Conservation (phyloP, 2,329 filamentous ascomycete genomes). For the Coniochaeta ligniaria region DNA sequence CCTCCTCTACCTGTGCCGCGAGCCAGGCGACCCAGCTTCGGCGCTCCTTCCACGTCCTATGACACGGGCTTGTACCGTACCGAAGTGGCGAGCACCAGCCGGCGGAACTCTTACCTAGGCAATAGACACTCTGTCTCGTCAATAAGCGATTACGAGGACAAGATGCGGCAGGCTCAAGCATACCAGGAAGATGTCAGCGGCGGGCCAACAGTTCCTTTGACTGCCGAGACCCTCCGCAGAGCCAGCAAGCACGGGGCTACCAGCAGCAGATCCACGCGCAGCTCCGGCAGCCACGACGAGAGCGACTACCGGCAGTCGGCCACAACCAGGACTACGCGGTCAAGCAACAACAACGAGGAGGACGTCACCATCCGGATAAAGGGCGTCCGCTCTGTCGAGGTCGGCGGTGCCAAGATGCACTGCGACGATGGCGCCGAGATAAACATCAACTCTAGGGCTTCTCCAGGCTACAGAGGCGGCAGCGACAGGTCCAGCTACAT, state of each 20-base stretch:
- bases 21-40: slow-evolving; percentile 24
- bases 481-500: slow-evolving; percentile 46
- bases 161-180: slow-evolving; percentile 30
- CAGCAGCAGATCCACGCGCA: slow-evolving; percentile 47
- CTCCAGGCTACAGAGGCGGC: slow-evolving; percentile 26
- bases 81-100: slow-evolving; percentile 27
- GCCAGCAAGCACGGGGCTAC: slow-evolving; percentile 37
- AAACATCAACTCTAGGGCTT: slow-evolving; percentile 33
- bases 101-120: slow-evolving; percentile 34
- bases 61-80: slow-evolving; percentile 31
- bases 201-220: slow-evolving; percentile 39
- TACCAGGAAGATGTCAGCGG: slow-evolving; percentile 49
- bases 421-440: slow-evolving; percentile 54
- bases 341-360: slow-evolving; percentile 41
- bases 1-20: slow-evolving; percentile 5
- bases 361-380: slow-evolving; percentile 56
- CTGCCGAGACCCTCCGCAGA: slow-evolving; percentile 47
- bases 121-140: slow-evolving; percentile 20
- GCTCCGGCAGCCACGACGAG: slow-evolving; percentile 54
- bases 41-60: slow-evolving; percentile 27
- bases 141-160: slow-evolving; percentile 28
- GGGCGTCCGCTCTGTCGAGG: slow-evolving; percentile 46
- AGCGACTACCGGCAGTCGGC: slow-evolving; percentile 57
- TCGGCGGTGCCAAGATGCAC: slow-evolving; percentile 51
- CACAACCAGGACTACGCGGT: slow-evolving; percentile 53